A percentile compares a stretch with the other conserved stretches of the same genome.
phyloP scores from a whole-genome alignment of 441 rosid species.

The Rhodomyrtus psidioides region DNA sequence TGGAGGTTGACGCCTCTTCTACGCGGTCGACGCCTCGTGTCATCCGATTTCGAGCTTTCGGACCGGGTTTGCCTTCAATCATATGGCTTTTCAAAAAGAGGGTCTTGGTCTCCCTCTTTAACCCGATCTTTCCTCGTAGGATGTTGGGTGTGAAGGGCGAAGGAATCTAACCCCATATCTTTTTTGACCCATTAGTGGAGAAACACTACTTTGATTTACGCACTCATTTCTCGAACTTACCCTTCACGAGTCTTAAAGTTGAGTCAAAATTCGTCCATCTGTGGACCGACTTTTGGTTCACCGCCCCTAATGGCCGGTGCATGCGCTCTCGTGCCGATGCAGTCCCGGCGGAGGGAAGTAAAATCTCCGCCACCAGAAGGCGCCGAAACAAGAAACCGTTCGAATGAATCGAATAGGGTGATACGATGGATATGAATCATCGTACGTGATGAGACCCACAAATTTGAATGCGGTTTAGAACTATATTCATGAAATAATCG shows the following conservation, averaged over 20 bases:
- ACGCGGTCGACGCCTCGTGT: neutral
- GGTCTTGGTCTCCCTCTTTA: neutral
- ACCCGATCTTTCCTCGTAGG: neutral
- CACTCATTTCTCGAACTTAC: neutral
- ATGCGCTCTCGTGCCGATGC: too few relatives aligned
- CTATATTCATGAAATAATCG: neutral
- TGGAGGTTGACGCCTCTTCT: neutral
- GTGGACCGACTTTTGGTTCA: neutral
- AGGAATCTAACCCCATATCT: neutral
- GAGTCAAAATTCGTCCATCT: neutral
- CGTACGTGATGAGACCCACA: rapidly evolving
- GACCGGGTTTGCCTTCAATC: neutral
- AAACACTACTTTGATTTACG: neutral
- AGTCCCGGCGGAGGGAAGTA: neutral
- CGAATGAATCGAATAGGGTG: rapidly evolving
- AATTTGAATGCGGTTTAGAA: neutral
- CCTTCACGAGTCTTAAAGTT: neutral
- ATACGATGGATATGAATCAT: neutral
- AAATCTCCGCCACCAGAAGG: rapidly evolving
- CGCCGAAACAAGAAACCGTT: neutral
- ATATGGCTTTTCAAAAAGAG: neutral
- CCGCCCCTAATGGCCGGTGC: neutral
- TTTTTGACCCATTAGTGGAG: neutral
- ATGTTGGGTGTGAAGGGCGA: neutral
- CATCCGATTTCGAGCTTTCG: neutral